Percentiles rank a stretch among this genome's conserved stretches.
Conservation (phyloP, 129 eudicot genomes). For the Rutidosis leptorrhynchoides region DNA sequence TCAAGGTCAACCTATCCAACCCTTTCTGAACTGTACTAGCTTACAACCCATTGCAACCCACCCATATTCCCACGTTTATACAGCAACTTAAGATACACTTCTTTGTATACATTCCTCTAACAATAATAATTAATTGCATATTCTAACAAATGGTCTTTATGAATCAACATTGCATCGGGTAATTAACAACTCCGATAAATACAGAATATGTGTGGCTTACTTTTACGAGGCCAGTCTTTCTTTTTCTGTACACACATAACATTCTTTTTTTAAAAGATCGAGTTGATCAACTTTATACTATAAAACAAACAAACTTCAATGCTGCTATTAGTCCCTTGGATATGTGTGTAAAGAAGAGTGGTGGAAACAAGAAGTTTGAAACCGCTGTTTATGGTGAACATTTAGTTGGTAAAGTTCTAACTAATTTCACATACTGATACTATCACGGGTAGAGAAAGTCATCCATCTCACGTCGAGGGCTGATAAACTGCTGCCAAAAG, state of each 20-base stretch:
- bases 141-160: conserved; percentile 76
- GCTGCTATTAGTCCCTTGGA: conserved; percentile 81
- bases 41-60: background rate
- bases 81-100: background rate
- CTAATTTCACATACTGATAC: conserved; percentile 48
- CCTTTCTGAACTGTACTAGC: background rate
- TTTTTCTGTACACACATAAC: background rate
- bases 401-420: conserved; percentile 70
- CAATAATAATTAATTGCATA: conserved; percentile 37
- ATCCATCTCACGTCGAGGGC: too few relatives aligned
- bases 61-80: background rate
- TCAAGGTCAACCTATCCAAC: background rate
- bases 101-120: conserved; percentile 6
- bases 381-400: conserved; percentile 88
- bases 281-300: conserved; percentile 3
- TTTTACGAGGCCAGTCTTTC: conserved; percentile 72
- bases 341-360: conserved; percentile 54
- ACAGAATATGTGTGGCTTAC: conserved; percentile 81
- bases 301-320: conserved; percentile 67
- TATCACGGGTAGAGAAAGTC: too few relatives aligned
- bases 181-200: conserved; percentile 55
- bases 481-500: too few relatives aligned
- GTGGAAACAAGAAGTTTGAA: conserved; percentile 57
- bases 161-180: conserved; percentile 92
- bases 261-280: background rate